A percentile compares a stretch with the other conserved stretches of the same genome.
Evolutionary conservation across 257 asterid genomes (phyloP).

Genomic region (Nicotiana sylvestris): DNA sequence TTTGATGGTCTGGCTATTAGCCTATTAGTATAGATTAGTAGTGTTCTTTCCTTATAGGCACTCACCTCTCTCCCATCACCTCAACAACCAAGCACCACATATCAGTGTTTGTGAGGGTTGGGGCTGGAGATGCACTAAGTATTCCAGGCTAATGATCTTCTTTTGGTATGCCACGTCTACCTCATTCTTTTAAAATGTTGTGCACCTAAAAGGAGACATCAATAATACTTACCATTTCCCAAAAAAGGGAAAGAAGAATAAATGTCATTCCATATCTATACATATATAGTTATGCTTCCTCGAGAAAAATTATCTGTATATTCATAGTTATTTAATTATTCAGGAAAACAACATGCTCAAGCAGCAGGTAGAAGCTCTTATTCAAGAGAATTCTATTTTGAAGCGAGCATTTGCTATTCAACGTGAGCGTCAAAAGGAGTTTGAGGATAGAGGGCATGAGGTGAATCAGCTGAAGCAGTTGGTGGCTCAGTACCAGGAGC

Average conservation of each 20-base stretch:
- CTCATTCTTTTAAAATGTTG: neutral
- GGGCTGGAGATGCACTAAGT: neutral
- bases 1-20: neutral
- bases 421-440: slow-evolving; percentile 85
- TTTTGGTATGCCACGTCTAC: neutral
- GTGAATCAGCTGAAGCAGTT: slow-evolving; percentile 77
- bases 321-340: neutral
- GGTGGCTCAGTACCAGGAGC: slow-evolving; percentile 86
- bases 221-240: neutral
- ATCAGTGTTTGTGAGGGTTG: neutral
- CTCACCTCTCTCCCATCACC: neutral
- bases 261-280: neutral
- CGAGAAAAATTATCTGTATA: neutral
- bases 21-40: neutral
- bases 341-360: slow-evolving; percentile 68
- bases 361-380: slow-evolving; percentile 64
- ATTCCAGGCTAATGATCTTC: neutral
- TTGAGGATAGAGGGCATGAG: slow-evolving; percentile 70
- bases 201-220: neutral
- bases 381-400: slow-evolving; percentile 69
- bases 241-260: neutral
- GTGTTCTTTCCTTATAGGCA: neutral
- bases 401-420: slow-evolving; percentile 83
- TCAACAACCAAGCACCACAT: neutral
- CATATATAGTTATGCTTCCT: neutral